Evolutionary conservation across 2,329 filamentous ascomycete species (phyloP).

Genomic region (Chaetomium sp.): DNA sequence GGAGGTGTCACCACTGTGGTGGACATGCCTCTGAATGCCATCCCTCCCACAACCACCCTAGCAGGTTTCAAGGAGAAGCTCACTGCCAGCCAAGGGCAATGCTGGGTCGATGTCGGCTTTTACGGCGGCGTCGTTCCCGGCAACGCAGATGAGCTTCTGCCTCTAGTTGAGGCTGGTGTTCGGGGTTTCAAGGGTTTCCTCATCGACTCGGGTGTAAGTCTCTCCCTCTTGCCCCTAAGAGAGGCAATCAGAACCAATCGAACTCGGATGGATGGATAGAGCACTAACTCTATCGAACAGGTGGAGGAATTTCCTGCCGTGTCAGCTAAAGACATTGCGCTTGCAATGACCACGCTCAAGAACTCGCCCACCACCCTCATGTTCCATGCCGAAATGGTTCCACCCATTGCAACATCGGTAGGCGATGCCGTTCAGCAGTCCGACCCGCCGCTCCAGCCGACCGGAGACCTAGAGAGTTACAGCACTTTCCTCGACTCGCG

Average conservation of each 20-base stretch:
- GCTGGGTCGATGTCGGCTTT: conserved; percentile 98
- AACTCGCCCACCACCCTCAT: conserved; percentile 84
- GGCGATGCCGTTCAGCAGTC: conserved; percentile 69
- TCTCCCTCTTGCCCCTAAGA: no score
- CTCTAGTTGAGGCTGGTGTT: conserved; percentile 77
- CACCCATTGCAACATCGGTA: conserved; percentile 73
- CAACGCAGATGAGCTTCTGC: conserved; percentile 71
- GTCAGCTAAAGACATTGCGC: conserved; percentile 67
- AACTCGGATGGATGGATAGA: neutral
- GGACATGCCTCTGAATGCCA: conserved; percentile 96
- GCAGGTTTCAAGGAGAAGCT: conserved; percentile 78
- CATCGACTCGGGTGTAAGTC: conserved; percentile 86
- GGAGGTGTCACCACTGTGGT: conserved; percentile 95
- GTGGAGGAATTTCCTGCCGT: conserved; percentile 95
- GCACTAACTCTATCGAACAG: conserved; percentile 36
- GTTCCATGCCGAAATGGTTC: conserved; percentile 99
- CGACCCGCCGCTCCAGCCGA: conserved; percentile 61
- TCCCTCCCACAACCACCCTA: conserved; percentile 90
- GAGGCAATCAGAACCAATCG: neutral
- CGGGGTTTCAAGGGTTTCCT: conserved; percentile 96
- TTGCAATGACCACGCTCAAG: conserved; percentile 74
- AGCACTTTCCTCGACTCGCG: conserved; percentile 87
- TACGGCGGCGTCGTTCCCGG: conserved; percentile 93
- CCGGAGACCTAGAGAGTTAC: conserved; percentile 70
- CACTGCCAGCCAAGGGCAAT: conserved; percentile 74